These are phyloP conservation scores for Suillus luteus DNA, from an alignment of 768 basidiomycete genomes.

Conservation along the genomic window DNA sequence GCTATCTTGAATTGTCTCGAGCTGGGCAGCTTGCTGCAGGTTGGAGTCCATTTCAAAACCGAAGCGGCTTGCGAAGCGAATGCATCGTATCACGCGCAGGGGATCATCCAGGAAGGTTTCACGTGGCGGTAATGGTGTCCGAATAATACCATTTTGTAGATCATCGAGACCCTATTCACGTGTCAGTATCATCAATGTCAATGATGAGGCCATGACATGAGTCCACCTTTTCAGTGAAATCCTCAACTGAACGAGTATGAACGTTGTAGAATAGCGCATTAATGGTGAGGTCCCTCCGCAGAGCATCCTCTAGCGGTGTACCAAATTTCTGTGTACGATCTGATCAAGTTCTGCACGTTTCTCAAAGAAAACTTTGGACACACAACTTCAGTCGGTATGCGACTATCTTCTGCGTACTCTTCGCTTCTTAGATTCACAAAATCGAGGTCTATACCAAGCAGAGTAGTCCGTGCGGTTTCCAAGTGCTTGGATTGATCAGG, in stretches of 20 bases:
- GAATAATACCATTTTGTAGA: conserved; percentile 71
- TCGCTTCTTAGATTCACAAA: conserved; percentile 94
- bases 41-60: conserved; percentile 77
- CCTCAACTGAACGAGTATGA: conserved; percentile 82
- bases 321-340: conserved; percentile 69
- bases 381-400: conserved; percentile 89
- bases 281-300: conserved; percentile 91
- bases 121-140: conserved; percentile 84
- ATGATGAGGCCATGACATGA: neutral
- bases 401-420: conserved; percentile 82
- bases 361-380: conserved; percentile 30
- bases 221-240: conserved; percentile 74
- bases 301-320: conserved; percentile 88
- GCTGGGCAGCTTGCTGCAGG: conserved; percentile 60
- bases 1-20: conserved; percentile 65
- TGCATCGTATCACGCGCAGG: conserved; percentile 84
- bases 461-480: conserved; percentile 86
- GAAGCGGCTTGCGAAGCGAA: conserved; percentile 91
- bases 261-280: conserved; percentile 97
- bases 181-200: conserved; percentile 16
- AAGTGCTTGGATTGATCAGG: conserved; percentile 98
- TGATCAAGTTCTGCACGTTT: conserved; percentile 12
- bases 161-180: conserved; percentile 76
- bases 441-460: conserved; percentile 84
- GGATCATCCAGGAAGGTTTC: conserved; percentile 96